phyloP scores from a whole-genome alignment of 2,329 filamentous ascomycete species.

The Pyrenophora graminea region DNA sequence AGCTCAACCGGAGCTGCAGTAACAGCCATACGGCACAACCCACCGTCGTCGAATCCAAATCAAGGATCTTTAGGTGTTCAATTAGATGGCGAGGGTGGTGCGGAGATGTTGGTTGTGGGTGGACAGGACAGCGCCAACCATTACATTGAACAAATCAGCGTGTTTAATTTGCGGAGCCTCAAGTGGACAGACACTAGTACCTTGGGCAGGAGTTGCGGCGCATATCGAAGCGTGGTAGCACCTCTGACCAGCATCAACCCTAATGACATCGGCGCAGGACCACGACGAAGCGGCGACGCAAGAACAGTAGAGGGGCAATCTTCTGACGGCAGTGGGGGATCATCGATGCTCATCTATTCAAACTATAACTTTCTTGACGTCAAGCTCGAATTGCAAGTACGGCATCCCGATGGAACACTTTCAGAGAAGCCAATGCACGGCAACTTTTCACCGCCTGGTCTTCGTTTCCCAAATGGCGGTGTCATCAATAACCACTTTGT shows the following conservation, averaged over 20 bases:
- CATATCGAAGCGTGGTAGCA: slow-evolving; percentile 92
- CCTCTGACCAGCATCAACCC: slow-evolving; percentile 72
- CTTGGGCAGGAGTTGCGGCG: slow-evolving; percentile 89
- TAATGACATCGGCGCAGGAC: slow-evolving; percentile 67
- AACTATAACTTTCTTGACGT: slow-evolving; percentile 99
- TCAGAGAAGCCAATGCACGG: slow-evolving; percentile 88
- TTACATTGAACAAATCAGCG: slow-evolving; percentile 98
- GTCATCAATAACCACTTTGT: slow-evolving; percentile 96
- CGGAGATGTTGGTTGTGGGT: slow-evolving; percentile 96
- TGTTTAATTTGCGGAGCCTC: slow-evolving; percentile 92
- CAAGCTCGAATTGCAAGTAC: slow-evolving; percentile 89
- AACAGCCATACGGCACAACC: slow-evolving; percentile 88
- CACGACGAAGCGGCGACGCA: slow-evolving; percentile 48
- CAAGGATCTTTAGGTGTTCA: slow-evolving; percentile 86
- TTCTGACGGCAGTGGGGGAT: slow-evolving; percentile 49
- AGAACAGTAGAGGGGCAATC: slow-evolving; percentile 36
- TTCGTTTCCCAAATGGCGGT: slow-evolving; percentile 94
- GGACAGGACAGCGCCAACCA: slow-evolving; percentile 97
- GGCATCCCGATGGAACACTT: slow-evolving; percentile 79
- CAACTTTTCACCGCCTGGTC: slow-evolving; percentile 82
- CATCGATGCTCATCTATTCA: slow-evolving; percentile 92
- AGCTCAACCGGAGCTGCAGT: slow-evolving; percentile 81
- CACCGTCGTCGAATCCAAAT: slow-evolving; percentile 78
- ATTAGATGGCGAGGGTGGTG: slow-evolving; percentile 87
- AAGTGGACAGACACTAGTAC: slow-evolving; percentile 93